Conservation (phyloP, 2,329 filamentous ascomycete species). For the Alternaria ventricosa region DNA sequence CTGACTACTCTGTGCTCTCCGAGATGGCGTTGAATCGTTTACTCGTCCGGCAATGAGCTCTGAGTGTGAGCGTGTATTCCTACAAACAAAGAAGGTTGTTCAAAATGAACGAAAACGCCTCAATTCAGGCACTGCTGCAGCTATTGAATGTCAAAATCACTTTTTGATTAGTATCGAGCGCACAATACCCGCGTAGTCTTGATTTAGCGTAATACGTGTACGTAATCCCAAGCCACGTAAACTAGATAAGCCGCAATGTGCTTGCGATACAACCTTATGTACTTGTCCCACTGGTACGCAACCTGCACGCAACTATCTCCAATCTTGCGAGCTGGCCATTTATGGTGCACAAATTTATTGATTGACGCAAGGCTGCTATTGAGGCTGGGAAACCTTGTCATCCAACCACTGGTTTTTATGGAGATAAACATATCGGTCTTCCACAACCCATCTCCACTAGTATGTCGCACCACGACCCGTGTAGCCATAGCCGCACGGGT, state of each 20-base stretch:
- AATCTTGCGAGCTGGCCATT: not conserved
- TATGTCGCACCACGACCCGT: not conserved
- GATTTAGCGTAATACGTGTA: no score
- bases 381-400: not conserved
- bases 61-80: slow-evolving; percentile 12
- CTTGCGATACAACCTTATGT: not conserved
- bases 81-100: slow-evolving; percentile 9
- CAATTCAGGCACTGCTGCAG: slow-evolving; percentile 5
- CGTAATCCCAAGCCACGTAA: no score
- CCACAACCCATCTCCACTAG: not conserved
- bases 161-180: not conserved
- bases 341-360: not conserved
- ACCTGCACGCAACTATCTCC: not conserved
- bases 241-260: not conserved
- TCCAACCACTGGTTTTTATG: not conserved
- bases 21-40: slow-evolving; percentile 6
- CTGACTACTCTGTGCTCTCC: slow-evolving; percentile 6
- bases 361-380: not conserved
- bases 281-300: not conserved
- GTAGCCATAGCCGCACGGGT: not conserved
- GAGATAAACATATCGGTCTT: not conserved
- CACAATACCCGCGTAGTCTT: no score
- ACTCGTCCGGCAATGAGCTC: slow-evolving; percentile 8
- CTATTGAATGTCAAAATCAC: slow-evolving; percentile 10
- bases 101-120: slow-evolving; percentile 9